Percentiles rank a stretch among this genome's conserved stretches.
Evolutionary conservation across 805 yeast species (phyloP).

Genomic region (Cyberlindnera meyerae): DNA sequence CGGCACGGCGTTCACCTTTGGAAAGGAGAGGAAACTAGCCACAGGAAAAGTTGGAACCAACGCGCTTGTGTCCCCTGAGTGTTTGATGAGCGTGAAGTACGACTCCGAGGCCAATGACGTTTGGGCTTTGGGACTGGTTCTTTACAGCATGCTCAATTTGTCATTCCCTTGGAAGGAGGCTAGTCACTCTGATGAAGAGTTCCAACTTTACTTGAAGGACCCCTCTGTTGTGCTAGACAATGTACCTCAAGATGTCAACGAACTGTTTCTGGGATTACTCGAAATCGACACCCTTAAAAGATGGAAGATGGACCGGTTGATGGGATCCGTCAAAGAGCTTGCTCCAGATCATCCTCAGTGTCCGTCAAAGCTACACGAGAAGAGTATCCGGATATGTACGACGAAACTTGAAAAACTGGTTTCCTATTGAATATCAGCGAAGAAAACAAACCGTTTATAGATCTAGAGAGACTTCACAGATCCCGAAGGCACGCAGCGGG

Average conservation of each 20-base stretch:
- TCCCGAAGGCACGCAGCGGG: not conserved
- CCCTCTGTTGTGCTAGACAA: not conserved
- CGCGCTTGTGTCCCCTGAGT: conserved; percentile 88
- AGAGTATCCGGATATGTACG: too few relatives aligned
- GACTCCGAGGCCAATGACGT: conserved; percentile 77
- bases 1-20: conserved; percentile 78
- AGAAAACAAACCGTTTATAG: too few relatives aligned
- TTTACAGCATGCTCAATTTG: conserved; percentile 67
- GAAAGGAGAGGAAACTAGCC: conserved; percentile 50
- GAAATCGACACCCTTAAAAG: conserved; percentile 9
- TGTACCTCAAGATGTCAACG: conserved; percentile 8
- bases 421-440: too few relatives aligned
- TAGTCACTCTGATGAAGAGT: conserved; percentile 27
- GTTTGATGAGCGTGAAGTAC: conserved; percentile 61
- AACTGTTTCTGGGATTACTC: conserved; percentile 1
- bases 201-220: conserved; percentile 7
- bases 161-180: conserved; percentile 49
- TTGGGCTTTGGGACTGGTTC: conserved; percentile 86
- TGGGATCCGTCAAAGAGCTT: not conserved
- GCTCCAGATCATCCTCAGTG: conserved; percentile 4
- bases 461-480: too few relatives aligned
- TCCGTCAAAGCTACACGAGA: conserved; percentile 4
- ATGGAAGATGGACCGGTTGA: conserved; percentile 9
- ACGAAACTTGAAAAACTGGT: too few relatives aligned
- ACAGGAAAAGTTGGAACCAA: conserved; percentile 90